phyloP scores from a whole-genome alignment of 169 alveolate species.

The Eimeria maxima region DNA sequence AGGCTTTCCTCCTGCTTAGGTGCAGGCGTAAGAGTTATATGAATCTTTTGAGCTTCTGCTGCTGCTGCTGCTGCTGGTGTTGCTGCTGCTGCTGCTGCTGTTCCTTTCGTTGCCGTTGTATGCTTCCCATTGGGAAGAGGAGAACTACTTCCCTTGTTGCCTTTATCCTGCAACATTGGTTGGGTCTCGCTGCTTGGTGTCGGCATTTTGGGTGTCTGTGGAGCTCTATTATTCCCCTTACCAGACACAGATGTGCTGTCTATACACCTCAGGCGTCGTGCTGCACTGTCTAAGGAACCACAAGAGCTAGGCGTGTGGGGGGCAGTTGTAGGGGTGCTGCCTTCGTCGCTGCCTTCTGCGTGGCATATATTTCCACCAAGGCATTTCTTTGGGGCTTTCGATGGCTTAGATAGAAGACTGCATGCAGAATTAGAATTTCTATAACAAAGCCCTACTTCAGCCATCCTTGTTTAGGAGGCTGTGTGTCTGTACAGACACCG shows the following conservation, averaged over 20 bases:
- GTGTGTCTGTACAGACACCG: slow-evolving; percentile 15
- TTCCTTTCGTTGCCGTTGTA: not conserved
- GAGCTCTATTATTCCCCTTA: not conserved
- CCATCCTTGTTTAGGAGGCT: not conserved
- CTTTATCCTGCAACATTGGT: not conserved
- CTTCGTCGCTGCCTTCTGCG: slow-evolving; percentile 62
- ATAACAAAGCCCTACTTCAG: slow-evolving; percentile 25
- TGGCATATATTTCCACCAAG: not conserved
- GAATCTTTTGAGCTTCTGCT: not conserved
- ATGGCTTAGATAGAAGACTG: not conserved
- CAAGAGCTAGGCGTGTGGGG: slow-evolving; percentile 58
- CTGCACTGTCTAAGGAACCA: not conserved
- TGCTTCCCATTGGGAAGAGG: not conserved
- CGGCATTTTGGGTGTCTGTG: not conserved
- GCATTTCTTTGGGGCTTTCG: slow-evolving; percentile 6
- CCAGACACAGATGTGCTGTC: not conserved
- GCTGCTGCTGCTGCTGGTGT: not conserved
- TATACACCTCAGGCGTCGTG: slow-evolving; percentile 34
- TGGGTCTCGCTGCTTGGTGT: not conserved
- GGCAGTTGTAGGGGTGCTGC: slow-evolving; percentile 39
- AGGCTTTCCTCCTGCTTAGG: not conserved
- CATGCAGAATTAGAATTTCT: slow-evolving; percentile 23
- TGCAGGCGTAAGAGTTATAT: slow-evolving; percentile 28
- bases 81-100: not conserved
- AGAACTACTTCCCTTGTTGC: not conserved